phyloP scores from a whole-genome alignment of 345 rosid genomes.

The Aegle marmelos region DNA sequence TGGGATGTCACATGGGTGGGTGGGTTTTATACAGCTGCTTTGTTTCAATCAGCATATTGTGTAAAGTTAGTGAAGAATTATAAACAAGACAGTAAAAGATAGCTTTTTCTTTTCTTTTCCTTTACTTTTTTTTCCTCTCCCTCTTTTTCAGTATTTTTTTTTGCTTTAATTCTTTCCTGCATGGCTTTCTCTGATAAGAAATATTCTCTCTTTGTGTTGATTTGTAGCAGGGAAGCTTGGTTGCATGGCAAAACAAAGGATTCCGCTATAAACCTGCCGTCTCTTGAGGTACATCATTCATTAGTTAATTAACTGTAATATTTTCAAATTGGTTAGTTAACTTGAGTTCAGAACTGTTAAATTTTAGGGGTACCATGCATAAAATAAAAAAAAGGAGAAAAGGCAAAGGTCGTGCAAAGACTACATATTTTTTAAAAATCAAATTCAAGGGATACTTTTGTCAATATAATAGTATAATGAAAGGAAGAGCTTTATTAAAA shows the following conservation, averaged over 20 bases:
- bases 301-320: neutral
- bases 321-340: neutral
- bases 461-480: conserved; percentile 17
- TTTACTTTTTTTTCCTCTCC: conserved; percentile 12
- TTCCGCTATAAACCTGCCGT: conserved; percentile 48
- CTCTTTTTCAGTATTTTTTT: conserved; percentile 26
- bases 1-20: conserved; percentile 47
- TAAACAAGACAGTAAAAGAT: conserved; percentile 42
- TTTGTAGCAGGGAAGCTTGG: conserved; percentile 86
- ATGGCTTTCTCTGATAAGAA: conserved; percentile 52
- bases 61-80: conserved; percentile 27
- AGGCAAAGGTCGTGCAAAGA: conserved; percentile 38
- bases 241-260: conserved; percentile 77
- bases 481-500: neutral
- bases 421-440: conserved; percentile 4
- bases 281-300: conserved; percentile 67
- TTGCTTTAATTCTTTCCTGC: conserved; percentile 36
- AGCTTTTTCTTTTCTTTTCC: conserved; percentile 29
- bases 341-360: neutral
- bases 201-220: conserved; percentile 41
- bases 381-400: conserved; percentile 11
- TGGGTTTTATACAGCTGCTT: conserved; percentile 17
- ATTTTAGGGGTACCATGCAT: conserved; percentile 15
- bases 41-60: conserved; percentile 25
- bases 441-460: conserved; percentile 29